A percentile compares a stretch with the other conserved stretches of the same genome.
Conservation (phyloP, 768 basidiomycete species). For the Tulasnella calospora region DNA sequence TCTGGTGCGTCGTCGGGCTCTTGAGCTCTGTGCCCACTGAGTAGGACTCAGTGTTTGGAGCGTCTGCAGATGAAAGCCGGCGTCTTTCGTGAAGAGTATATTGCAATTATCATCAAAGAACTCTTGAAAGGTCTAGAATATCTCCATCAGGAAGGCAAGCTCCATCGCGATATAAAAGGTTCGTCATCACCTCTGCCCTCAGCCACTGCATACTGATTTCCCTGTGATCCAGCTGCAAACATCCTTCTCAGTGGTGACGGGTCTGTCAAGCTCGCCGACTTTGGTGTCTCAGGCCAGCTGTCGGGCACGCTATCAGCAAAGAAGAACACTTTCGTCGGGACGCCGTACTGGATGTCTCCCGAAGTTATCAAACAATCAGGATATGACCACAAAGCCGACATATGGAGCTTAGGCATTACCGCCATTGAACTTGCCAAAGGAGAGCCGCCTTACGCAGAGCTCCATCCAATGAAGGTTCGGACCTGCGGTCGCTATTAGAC, state of each 20-base stretch:
- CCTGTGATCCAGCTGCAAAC: slow-evolving; percentile 65
- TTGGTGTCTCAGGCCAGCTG: slow-evolving; percentile 96
- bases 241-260: slow-evolving; percentile 82
- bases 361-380: slow-evolving; percentile 99
- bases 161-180: slow-evolving; percentile 99
- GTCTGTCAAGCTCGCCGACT: slow-evolving; percentile 91
- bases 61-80: slow-evolving; percentile 88
- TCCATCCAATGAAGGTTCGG: slow-evolving; percentile 97
- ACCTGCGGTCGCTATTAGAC: neutral
- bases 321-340: slow-evolving; percentile 98
- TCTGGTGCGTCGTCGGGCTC: slow-evolving; percentile 52
- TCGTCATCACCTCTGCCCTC: slow-evolving; percentile 25
- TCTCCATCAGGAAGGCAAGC: slow-evolving; percentile 90
- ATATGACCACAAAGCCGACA: slow-evolving; percentile 98
- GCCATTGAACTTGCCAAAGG: slow-evolving; percentile 96
- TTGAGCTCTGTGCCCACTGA: neutral
- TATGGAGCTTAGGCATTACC: slow-evolving; percentile 97
- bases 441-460: slow-evolving; percentile 95
- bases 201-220: neutral
- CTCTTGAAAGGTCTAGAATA: slow-evolving; percentile 90
- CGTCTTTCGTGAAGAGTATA: slow-evolving; percentile 96
- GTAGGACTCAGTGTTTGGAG: neutral
- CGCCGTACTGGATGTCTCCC: slow-evolving; percentile 99
- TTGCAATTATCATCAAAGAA: slow-evolving; percentile 93
- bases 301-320: slow-evolving; percentile 88